Evolutionary conservation across 805 yeast species (phyloP), one percentile per base, ranked within the genome.

Genomic region (Kuraishia piskuri): DNA sequence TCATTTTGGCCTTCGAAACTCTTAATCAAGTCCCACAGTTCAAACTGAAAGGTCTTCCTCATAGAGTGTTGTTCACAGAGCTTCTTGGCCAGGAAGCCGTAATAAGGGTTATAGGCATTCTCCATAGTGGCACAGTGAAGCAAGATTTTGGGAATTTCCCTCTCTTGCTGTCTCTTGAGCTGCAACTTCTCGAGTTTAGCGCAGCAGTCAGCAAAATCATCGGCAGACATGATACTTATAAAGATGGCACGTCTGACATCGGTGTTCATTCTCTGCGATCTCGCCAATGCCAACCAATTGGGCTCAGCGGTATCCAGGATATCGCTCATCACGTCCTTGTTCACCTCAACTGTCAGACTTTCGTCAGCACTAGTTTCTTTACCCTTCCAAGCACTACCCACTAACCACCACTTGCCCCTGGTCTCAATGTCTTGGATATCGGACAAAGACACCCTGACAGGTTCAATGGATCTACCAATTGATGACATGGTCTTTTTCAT

Each of bases 361-460:
- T 55, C 60, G 23, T 36, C 54, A 21, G 53, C 48, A 2, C 52
- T 55, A 14, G 52, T 57, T 48, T 69, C 74, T 53, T 73, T 70
- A 2, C 96, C 97, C 62, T 83, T 88, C 97, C 97, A 94, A 0
- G 99, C 96, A 1, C 98, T 88, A 50, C 99, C 99, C 26, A 94
- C 92, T 31, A 94, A 74, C 99, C 99, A 94, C 99, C 99, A 94
- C 68, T 92, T 94, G 54, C 99, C 99, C 58, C 83, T 82, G 0
- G 85, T 80, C 14, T 85, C 88, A 22, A 89, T 77, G 56, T 80
- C 82, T 50, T 79, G 82, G 54, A 94, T 90, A 70, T 94, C 99
- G 49, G 82, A 84, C 21, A 92, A 71, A 2, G 88, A 72, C 0
- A 94, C 98, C 59, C 88, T 90, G 23, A 94, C 75, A 1, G 99